Base-by-base conservation (phyloP, 2,329 filamentous ascomycete species). In the Sclerotinia subarctica region DNA sequence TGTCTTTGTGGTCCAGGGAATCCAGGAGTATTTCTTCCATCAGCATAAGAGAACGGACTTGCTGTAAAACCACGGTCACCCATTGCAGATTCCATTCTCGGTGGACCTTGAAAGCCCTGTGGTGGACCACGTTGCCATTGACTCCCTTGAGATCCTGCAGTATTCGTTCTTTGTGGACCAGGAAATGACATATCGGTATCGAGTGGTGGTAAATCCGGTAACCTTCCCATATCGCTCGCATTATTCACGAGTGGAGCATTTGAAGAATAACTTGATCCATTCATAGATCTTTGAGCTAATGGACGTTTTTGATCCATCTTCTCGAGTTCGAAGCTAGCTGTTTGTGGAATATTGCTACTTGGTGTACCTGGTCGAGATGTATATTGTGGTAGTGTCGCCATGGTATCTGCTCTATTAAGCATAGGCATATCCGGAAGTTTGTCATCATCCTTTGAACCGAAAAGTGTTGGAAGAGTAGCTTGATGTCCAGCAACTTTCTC, bases 391-490 rank as follows among this genome's bases (percentile, higher is more conserved):
- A 91, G 79, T 0, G 88, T 90, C 0, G 82, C 76, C 74, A 84
- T 83, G 1, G 88, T 90, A 46, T 89, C 86, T 69, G 82, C 85
- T 69, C 88, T 83, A 67, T 81, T 82, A 21, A 89, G 74, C 73
- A 81, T 80, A n/a, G 87, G 87, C 85, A 87, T 88, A 60, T 78
- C 78, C 62, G 84, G 84, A 69, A 86, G 81, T 73, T 82, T 84
- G 71, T 88, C 83, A 62, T 87, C 83, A 63, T 79, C 83, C 84
- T 79, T 79, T 46, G 83, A 69, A 62, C 84, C 80, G 64, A 87
- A 82, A 5, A 92, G 73, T 6, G 83, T 83, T 2, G 90, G 92
- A 8, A 94, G 76, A 0, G 91, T 93, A n/a, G 88, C 87, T 73
- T 88, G 84, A 68, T 86, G 82, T 52, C 84, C 82, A 29, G 80